These are phyloP conservation scores for Trametes sp. DNA, from an alignment of 1,284 basidiomycete species.

Conservation along the genomic window DNA sequence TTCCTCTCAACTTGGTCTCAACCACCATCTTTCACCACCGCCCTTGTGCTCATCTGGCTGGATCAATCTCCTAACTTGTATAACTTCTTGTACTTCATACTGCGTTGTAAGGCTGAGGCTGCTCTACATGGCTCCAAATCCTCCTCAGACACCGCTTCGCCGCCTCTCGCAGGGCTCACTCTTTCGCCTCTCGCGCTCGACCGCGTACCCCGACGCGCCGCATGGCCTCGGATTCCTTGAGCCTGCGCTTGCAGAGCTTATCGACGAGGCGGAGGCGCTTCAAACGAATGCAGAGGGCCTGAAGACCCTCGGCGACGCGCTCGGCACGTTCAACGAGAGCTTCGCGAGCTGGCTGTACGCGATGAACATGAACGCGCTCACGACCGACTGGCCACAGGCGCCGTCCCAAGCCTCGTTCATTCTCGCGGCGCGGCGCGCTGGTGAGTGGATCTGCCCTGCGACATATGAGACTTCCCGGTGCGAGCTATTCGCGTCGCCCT, in stretches of 20 bases:
- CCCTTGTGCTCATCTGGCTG: background rate
- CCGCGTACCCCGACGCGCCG: conserved; percentile 72
- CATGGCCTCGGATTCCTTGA: conserved; percentile 89
- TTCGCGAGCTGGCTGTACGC: conserved; percentile 93
- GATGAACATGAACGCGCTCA: conserved; percentile 94
- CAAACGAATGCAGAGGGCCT: conserved; percentile 63
- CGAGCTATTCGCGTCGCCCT: no score
- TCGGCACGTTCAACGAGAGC: conserved; percentile 90
- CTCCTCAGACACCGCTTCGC: conserved; percentile 76
- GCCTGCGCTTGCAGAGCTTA: conserved; percentile 84
- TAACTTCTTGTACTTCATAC: no score
- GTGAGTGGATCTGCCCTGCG: conserved; percentile 44
- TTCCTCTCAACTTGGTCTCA: background rate
- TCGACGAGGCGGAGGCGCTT: conserved; percentile 86
- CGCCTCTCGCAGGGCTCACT: conserved; percentile 93
- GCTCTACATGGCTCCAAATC: conserved; percentile 38
- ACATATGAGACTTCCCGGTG: no score
- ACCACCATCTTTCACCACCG: background rate
- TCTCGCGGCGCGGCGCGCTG: conserved; percentile 66
- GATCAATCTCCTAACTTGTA: no score
- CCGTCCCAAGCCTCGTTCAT: conserved; percentile 69
- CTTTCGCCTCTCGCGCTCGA: conserved; percentile 81
- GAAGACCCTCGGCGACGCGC: conserved; percentile 74
- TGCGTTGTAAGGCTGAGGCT: no score
- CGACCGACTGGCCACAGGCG: conserved; percentile 89